Conservation (phyloP, 495 filamentous ascomycete genomes). For the Talaromyces adpressus region DNA sequence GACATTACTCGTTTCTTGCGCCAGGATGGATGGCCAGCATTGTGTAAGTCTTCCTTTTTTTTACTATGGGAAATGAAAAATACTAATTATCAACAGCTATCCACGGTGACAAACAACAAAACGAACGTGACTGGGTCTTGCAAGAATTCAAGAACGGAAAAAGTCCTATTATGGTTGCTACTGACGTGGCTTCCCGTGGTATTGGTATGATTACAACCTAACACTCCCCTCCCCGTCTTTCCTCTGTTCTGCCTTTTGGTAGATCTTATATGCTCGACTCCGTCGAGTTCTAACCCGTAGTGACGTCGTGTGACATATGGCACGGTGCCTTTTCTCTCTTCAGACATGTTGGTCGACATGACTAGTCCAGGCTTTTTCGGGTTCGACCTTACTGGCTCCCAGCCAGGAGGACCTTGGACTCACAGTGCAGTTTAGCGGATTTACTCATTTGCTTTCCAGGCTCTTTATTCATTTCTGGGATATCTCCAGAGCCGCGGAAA, state of each 20-base stretch:
- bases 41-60: slow-evolving; percentile 56
- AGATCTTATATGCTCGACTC: slow-evolving; percentile 22
- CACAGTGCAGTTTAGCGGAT: slow-evolving; percentile 68
- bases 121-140: slow-evolving; percentile 98
- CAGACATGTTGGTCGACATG: slow-evolving; percentile 70
- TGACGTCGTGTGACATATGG: slow-evolving; percentile 61
- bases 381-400: slow-evolving; percentile 66
- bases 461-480: slow-evolving; percentile 47
- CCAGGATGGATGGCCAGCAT: slow-evolving; percentile 97
- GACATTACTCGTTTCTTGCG: slow-evolving; percentile 98
- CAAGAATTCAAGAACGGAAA: slow-evolving; percentile 98
- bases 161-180: slow-evolving; percentile 86
- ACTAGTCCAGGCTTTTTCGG: slow-evolving; percentile 76
- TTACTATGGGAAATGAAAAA: neutral
- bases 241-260: slow-evolving; percentile 26
- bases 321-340: slow-evolving; percentile 86
- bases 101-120: slow-evolving; percentile 98
- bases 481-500: slow-evolving; percentile 65
- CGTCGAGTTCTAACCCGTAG: slow-evolving; percentile 25
- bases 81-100: slow-evolving; percentile 64
- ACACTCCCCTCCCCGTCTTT: slow-evolving; percentile 36
- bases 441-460: slow-evolving; percentile 63
- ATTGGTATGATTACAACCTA: slow-evolving; percentile 92
- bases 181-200: slow-evolving; percentile 92
- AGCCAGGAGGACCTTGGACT: slow-evolving; percentile 77